Evolutionary conservation across 768 basidiomycete genomes (phyloP), one percentile per base, ranked within the genome.

Genomic region (Agaricus bisporus): DNA sequence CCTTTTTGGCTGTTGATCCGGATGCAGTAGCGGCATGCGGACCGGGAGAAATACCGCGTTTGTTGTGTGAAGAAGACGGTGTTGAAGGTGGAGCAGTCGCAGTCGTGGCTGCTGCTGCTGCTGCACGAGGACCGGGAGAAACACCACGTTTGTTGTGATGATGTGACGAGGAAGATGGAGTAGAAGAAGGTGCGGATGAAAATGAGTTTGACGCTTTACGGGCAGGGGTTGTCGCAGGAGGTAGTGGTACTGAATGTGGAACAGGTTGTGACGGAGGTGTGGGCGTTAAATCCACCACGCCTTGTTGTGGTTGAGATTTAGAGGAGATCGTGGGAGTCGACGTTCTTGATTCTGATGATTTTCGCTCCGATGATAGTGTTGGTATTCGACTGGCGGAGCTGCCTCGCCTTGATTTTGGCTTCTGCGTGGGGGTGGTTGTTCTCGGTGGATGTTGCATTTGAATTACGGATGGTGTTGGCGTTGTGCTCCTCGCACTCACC

Each of bases 281-380:
- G 1, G 69, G 63, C 53, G 55, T 45, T 64, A 59, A 53, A 26
- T 52, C 51, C 20, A 52, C 51, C 9, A 45, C 51, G 51, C 53
- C 67, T 25, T 76, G 69, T 22, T 69, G 67, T 22, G 54, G 46
- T 44, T 38, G 37, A 50, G 43, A 53, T 56, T 54, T n/a, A 54
- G 54, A 47, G 12, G 59, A 58, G 18, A 58, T 71, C 1, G 75
- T 73, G 2, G 80, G 73, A 1, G 74, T 73, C 5, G 68, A 62
- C 12, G 73, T 73, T 36, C 75, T 73, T 9, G 79, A 76, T 48
- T 81, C 77, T 3, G 78, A 75, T 8, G 73, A 66, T 41, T 72
- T 61, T 14, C 76, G 73, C 14, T 75, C 66, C 28, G 69, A 66
- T 26, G 69, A 66, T 53, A 73, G 68, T 14, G 66, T 65, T 41